A percentile compares a stretch with the other conserved stretches of the same genome.
These are phyloP conservation scores for Blastomyces parvus DNA, from an alignment of 2,329 filamentous ascomycete genomes.

Conservation along the genomic window DNA sequence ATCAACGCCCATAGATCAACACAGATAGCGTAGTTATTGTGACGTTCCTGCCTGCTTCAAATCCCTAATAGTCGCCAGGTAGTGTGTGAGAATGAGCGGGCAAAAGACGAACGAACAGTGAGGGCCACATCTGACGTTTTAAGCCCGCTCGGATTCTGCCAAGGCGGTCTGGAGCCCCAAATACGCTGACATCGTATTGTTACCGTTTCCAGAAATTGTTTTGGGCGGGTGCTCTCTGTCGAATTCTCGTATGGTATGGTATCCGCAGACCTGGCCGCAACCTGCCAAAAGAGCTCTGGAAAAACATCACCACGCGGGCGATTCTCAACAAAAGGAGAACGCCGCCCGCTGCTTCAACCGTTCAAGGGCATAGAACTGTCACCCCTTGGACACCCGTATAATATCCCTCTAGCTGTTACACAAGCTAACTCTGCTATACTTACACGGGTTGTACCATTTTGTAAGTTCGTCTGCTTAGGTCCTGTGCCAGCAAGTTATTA, in stretches of 20 bases:
- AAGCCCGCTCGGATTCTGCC: background rate
- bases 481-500: background rate
- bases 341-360: background rate
- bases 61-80: background rate
- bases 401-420: background rate
- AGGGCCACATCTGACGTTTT: background rate
- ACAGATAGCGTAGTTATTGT: background rate
- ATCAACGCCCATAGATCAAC: constrained; percentile 18
- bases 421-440: too few species aligned
- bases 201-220: background rate
- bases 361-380: background rate
- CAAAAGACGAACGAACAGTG: background rate
- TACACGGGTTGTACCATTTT: background rate
- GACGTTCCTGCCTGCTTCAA: background rate
- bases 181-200: background rate
- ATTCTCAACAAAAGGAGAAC: background rate
- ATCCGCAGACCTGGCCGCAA: background rate
- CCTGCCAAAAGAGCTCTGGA: background rate
- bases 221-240: background rate
- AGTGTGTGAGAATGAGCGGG: background rate
- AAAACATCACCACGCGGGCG: background rate
- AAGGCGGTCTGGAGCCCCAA: constrained; percentile 5
- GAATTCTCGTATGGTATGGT: constrained; percentile 1
- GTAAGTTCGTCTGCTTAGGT: background rate
- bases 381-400: background rate